Conservation (phyloP, 2,329 filamentous ascomycete genomes). For the Colletotrichum tanaceti region DNA sequence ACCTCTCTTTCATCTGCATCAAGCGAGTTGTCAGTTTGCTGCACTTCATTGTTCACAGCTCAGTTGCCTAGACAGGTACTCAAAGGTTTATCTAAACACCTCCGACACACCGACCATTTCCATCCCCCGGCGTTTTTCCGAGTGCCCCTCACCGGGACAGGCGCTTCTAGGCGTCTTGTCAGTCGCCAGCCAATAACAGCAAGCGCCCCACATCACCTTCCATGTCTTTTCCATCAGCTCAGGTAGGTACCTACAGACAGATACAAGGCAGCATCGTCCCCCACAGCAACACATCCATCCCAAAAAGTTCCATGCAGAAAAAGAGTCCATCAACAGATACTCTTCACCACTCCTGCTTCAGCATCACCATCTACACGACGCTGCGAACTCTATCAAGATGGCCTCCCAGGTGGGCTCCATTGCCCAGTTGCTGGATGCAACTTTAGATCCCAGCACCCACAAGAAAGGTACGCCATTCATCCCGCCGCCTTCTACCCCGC, state of each 20-base stretch:
- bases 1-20: not conserved
- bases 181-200: constrained; percentile 27
- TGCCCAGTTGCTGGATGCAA: constrained; percentile 88
- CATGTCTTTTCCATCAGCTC: constrained; percentile 31
- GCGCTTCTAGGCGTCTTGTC: not conserved
- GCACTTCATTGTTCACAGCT: not conserved
- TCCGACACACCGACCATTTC: constrained; percentile 8
- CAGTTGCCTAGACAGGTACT: too few relatives aligned
- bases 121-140: constrained; percentile 32
- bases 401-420: constrained; percentile 69
- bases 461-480: constrained; percentile 77
- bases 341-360: constrained; percentile 10
- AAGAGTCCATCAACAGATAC: constrained; percentile 30
- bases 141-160: constrained; percentile 2
- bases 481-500: constrained; percentile 45
- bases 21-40: not conserved
- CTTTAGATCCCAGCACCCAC: constrained; percentile 86
- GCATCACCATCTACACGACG: constrained; percentile 17
- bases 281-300: constrained; percentile 34
- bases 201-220: constrained; percentile 33
- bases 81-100: not conserved
- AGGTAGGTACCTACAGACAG: too few relatives aligned
- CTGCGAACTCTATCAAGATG: constrained; percentile 57
- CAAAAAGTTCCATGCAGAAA: constrained; percentile 36
- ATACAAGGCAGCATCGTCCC: constrained; percentile 34